These are phyloP conservation scores for Saccharum officinarum DNA, from an alignment of 176 grass and related monocot genomes.

Conservation along the genomic window DNA sequence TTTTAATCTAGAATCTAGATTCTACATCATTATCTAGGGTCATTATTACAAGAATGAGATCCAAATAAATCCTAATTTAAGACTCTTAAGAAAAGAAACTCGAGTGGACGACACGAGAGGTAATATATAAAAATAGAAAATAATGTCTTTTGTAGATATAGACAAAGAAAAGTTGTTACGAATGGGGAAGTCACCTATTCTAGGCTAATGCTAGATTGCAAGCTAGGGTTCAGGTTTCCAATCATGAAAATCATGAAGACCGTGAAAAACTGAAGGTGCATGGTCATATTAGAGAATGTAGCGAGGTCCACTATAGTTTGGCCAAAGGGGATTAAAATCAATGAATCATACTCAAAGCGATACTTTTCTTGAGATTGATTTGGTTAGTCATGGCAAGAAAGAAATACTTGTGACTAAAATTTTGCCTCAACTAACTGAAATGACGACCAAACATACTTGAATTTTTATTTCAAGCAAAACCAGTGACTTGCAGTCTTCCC, in stretches of 20 bases:
- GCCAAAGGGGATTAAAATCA: background rate
- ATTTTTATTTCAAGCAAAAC: background rate
- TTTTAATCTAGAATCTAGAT: background rate
- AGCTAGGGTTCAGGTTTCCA: background rate
- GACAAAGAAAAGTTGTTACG: background rate
- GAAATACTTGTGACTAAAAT: background rate
- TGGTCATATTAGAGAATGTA: background rate
- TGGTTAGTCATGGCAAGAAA: background rate
- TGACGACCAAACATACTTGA: background rate
- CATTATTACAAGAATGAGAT: no score
- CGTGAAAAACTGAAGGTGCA: background rate
- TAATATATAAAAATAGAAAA: background rate
- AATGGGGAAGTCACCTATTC: background rate
- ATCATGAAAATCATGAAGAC: conserved; percentile 12
- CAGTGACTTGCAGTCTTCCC: background rate
- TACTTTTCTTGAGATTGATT: background rate
- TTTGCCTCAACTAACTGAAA: background rate
- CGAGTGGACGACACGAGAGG: background rate
- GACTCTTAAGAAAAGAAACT: background rate
- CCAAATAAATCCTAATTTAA: background rate
- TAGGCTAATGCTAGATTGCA: conserved; percentile 1
- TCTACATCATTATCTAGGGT: background rate
- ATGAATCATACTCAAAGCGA: background rate
- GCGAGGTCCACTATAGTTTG: background rate
- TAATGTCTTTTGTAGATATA: background rate